A percentile compares a stretch with the other conserved stretches of the same genome.
These are phyloP conservation scores for Gossypium ekmanianum DNA, from an alignment of 345 rosid genomes.

Conservation along the genomic window DNA sequence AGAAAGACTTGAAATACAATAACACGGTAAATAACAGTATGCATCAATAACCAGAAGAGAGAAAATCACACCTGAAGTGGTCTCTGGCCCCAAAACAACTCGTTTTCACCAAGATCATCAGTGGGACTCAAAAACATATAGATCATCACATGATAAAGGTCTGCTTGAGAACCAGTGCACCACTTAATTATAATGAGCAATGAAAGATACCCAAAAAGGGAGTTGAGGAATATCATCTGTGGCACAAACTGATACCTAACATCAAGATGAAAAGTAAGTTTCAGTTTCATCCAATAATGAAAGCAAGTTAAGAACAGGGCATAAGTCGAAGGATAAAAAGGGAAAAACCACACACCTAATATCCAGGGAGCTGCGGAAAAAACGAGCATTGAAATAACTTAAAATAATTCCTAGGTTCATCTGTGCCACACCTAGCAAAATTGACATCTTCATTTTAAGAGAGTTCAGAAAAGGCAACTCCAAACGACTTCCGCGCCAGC, in stretches of 20 bases:
- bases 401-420: conserved; percentile 85
- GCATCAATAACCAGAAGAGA: conserved; percentile 9
- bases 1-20: conserved; percentile 18
- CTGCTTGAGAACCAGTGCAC: neutral
- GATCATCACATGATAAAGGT: neutral
- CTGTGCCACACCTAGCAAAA: conserved; percentile 78
- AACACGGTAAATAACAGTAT: conserved; percentile 14
- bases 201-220: neutral
- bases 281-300: neutral
- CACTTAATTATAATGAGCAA: neutral
- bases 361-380: conserved; percentile 66
- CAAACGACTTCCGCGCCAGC: conserved; percentile 98
- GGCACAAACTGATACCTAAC: neutral
- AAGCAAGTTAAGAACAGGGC: neutral
- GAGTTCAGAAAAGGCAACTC: conserved; percentile 94
- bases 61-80: conserved; percentile 67
- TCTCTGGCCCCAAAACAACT: conserved; percentile 93
- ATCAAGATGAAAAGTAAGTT: neutral
- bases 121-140: conserved; percentile 69
- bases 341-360: conserved; percentile 46
- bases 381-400: conserved; percentile 89
- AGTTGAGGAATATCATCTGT: neutral
- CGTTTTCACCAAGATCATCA: conserved; percentile 80
- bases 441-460: conserved; percentile 98
- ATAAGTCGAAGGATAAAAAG: neutral